Evolutionary conservation across 176 grass and related monocot species (phyloP).

Genomic region (barley (Hordeum vulgare)): MorexV3_pseudomolecules_assembly NC_058518.1:493293833-493294332

Average conservation of each 20-base stretch:
- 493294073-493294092: conserved; percentile 93
- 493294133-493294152: conserved; percentile 84
- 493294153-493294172: conserved; percentile 75
- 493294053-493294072: conserved; percentile 90
- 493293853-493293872: conserved; percentile 38
- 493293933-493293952: conserved; percentile 83
- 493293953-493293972: conserved; percentile 66
- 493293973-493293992: conserved; percentile 62
- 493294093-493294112: conserved; percentile 78
- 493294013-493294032: conserved; percentile 88
- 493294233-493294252: not conserved
- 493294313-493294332: conserved; percentile 84
- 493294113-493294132: conserved; percentile 90
- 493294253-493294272: conserved; percentile 29
- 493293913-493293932: conserved; percentile 96
- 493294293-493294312: conserved; percentile 80
- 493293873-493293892: conserved; percentile 32
- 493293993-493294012: conserved; percentile 62
- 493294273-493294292: conserved; percentile 51
- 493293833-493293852: conserved; percentile 67
- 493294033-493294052: conserved; percentile 89
- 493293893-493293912: conserved; percentile 84
- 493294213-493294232: not conserved
- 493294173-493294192: conserved; percentile 58
- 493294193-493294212: conserved; percentile 28